Conservation (phyloP, 257 asterid genomes). For the Plantago ovata region DNA sequence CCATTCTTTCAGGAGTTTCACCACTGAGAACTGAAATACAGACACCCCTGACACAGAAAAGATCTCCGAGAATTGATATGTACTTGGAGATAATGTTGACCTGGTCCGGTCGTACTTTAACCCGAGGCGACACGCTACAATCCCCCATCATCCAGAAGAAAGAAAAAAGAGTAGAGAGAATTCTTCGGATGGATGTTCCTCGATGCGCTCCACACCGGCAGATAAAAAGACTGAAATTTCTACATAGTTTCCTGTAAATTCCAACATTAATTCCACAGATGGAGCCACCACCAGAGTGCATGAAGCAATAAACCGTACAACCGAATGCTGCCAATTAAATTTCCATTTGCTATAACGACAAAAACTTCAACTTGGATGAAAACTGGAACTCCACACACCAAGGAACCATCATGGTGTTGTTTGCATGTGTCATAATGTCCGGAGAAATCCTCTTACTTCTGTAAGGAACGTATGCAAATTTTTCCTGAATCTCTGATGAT, state of each 20-base stretch:
- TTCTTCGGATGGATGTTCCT: background rate
- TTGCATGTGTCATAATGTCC: conserved; percentile 44
- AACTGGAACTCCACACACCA: background rate
- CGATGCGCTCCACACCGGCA: background rate
- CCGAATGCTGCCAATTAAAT: conserved; percentile 9
- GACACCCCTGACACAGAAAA: no score
- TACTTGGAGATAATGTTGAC: no score
- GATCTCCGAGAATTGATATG: no score
- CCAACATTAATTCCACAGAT: background rate
- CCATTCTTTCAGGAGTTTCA: no score
- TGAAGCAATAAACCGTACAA: conserved; percentile 20
- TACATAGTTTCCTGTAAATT: no score
- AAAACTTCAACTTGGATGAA: no score
- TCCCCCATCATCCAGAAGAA: no score
- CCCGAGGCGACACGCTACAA: no score
- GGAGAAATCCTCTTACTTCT: conserved; percentile 95
- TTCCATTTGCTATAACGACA: conserved; percentile 5
- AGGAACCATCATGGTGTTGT: conserved; percentile 5
- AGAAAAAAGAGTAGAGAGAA: background rate
- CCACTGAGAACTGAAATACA: no score
- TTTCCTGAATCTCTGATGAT: conserved; percentile 84
- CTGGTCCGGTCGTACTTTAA: no score
- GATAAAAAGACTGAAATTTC: background rate
- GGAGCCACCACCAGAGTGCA: background rate
- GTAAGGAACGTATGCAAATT: conserved; percentile 65